Evolutionary conservation across 2,329 filamentous ascomycete species (phyloP).

Genomic region (Stemphylium beticola): DNA sequence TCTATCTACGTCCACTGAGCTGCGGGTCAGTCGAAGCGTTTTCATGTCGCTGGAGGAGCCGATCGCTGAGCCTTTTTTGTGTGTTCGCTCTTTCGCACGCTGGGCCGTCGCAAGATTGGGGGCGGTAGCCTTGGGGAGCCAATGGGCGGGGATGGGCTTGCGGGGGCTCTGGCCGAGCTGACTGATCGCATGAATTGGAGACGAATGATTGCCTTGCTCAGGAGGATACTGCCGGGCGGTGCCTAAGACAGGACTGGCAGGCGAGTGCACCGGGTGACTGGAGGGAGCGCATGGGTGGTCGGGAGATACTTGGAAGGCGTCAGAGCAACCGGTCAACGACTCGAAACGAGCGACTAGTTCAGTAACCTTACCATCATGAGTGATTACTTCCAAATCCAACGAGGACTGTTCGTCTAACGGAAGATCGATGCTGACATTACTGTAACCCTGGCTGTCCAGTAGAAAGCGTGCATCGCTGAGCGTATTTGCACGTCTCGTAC

Average conservation of each 20-base stretch:
- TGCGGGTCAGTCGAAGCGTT: slow-evolving; percentile 24
- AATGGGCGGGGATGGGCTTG: slow-evolving; percentile 37
- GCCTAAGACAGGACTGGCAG: slow-evolving; percentile 8
- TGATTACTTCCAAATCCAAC: slow-evolving; percentile 28
- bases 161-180: slow-evolving; percentile 24
- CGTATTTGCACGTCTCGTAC: not conserved
- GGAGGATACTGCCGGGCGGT: slow-evolving; percentile 10
- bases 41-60: slow-evolving; percentile 23
- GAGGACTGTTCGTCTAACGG: slow-evolving; percentile 26
- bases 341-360: slow-evolving; percentile 31
- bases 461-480: slow-evolving; percentile 10
- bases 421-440: slow-evolving; percentile 32
- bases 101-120: slow-evolving; percentile 31
- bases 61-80: slow-evolving; percentile 19
- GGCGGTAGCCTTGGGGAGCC: slow-evolving; percentile 20
- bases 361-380: slow-evolving; percentile 38
- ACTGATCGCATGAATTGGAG: not conserved
- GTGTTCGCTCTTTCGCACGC: slow-evolving; percentile 30
- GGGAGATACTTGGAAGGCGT: slow-evolving; percentile 19
- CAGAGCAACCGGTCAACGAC: slow-evolving; percentile 20
- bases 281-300: slow-evolving; percentile 3
- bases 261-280: not conserved
- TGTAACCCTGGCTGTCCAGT: slow-evolving; percentile 20
- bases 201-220: slow-evolving; percentile 1
- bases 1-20: slow-evolving; percentile 23